Evolutionary conservation across 2,329 filamentous ascomycete species (phyloP).

Genomic region (Aspergillus sp.): DNA sequence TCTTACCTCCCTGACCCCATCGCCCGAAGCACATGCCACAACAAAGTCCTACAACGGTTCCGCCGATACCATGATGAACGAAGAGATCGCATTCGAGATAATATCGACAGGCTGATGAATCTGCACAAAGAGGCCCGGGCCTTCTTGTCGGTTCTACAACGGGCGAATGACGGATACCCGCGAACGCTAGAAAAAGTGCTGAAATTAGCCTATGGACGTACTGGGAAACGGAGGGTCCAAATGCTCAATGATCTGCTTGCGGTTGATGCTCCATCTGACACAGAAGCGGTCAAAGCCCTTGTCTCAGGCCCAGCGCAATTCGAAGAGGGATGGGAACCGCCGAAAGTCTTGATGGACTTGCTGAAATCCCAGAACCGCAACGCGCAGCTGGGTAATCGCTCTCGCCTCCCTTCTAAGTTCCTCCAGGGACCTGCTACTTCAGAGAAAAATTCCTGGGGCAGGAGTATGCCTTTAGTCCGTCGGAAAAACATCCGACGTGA

Average conservation of each 20-base stretch:
- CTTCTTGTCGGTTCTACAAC: constrained; percentile 45
- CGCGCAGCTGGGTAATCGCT: constrained; percentile 23
- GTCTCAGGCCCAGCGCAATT: background rate
- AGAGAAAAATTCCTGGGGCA: constrained; percentile 37
- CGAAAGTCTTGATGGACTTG: constrained; percentile 31
- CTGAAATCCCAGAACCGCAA: constrained; percentile 36
- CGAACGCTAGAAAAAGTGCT: constrained; percentile 54
- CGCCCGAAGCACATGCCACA: constrained; percentile 51
- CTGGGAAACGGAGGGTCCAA: constrained; percentile 52
- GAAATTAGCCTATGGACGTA: constrained; percentile 57
- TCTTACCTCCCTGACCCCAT: constrained; percentile 61
- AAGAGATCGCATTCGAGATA: constrained; percentile 17
- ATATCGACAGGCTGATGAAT: constrained; percentile 19
- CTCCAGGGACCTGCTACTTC: constrained; percentile 31
- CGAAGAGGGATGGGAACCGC: constrained; percentile 36
- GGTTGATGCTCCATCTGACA: constrained; percentile 25
- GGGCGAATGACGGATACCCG: constrained; percentile 58
- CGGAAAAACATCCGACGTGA: constrained; percentile 34
- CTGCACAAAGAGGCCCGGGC: constrained; percentile 31
- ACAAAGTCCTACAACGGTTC: constrained; percentile 51
- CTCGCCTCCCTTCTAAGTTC: constrained; percentile 22
- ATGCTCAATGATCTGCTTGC: constrained; percentile 42
- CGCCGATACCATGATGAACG: constrained; percentile 34
- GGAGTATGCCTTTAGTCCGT: constrained; percentile 29
- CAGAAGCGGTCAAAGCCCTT: constrained; percentile 16